Evolutionary conservation across 805 yeast species (phyloP), one percentile per base, ranked within the genome.

Genomic region (Cephaloascus fragrans): DNA sequence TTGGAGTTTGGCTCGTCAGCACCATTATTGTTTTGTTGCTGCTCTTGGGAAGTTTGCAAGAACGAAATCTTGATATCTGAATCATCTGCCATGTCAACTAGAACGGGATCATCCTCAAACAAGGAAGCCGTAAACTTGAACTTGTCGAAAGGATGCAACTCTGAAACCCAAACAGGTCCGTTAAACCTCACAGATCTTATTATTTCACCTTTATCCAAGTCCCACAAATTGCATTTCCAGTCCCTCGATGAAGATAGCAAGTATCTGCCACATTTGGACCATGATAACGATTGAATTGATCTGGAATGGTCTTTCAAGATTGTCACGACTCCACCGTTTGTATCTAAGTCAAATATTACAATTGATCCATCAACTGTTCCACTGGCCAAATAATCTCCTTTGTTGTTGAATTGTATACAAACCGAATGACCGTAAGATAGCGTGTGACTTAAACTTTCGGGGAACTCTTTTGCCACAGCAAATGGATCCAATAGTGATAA

Each of bases 391-490:
- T 89, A 89, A 54, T 86, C 95, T 4, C 97, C 97, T 38, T 75
- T 75, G 5, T 71, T 61, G 48, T 77, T 84, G 62, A 77, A 84
- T 52, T 73, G 75, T 32, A 88, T 69, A 42, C 75, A 75, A 6
- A 86, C 82, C 0, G 85, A 70, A 44, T 73, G 77, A 2, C 87
- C 81, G 39, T 76, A 77, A 10, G 73, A 74, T 10, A 87, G 60
- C 0, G 89, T 78, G 43, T 78, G 78, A 2, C 83, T 73, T n/a
- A 86, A 71, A 1, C 81, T 72, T 44, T 89, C 96, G 0, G 97
- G 97, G 50, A 75, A 89, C 53, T 89, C 97, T 51, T 86, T 87
- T 17, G 95, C 81, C 18, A 90, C 88, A 2, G 90, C 77, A 56
- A 87, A 86, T 3, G 97, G 97, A 57, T 89, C 97, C 46, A 85